These are phyloP conservation scores for Suillus variegatus DNA, from an alignment of 768 basidiomycete genomes.

Conservation along the genomic window DNA sequence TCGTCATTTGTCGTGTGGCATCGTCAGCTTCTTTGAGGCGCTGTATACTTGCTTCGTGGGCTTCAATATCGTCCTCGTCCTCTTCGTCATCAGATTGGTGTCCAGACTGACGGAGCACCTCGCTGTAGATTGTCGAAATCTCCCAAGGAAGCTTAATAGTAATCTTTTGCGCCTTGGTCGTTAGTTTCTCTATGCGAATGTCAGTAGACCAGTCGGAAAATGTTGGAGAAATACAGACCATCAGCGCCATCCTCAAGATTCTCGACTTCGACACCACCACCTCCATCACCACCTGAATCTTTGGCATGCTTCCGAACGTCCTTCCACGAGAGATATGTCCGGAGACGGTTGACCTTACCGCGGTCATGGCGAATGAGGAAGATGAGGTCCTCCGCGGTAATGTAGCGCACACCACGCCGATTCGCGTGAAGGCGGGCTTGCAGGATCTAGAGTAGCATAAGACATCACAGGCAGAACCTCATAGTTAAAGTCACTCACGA, in stretches of 20 bases:
- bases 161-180: slow-evolving; percentile 86
- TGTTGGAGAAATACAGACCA: slow-evolving; percentile 43
- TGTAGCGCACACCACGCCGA: slow-evolving; percentile 80
- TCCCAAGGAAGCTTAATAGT: slow-evolving; percentile 98
- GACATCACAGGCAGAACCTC: slow-evolving; percentile 6
- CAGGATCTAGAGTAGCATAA: slow-evolving; percentile 61
- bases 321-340: slow-evolving; percentile 96
- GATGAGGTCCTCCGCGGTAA: slow-evolving; percentile 93
- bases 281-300: slow-evolving; percentile 82
- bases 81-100: slow-evolving; percentile 93
- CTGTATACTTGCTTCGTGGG: slow-evolving; percentile 91
- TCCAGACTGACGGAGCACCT: slow-evolving; percentile 72
- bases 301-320: slow-evolving; percentile 96
- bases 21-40: slow-evolving; percentile 95
- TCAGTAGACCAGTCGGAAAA: background rate
- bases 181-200: slow-evolving; percentile 61
- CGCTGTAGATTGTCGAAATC: slow-evolving; percentile 87
- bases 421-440: slow-evolving; percentile 86
- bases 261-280: slow-evolving; percentile 80
- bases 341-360: slow-evolving; percentile 88
- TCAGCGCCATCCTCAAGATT: slow-evolving; percentile 82
- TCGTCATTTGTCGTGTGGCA: slow-evolving; percentile 92
- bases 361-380: slow-evolving; percentile 95
- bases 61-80: slow-evolving; percentile 95
- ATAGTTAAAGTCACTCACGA: slow-evolving; percentile 48